Evolutionary conservation across 257 asterid species (phyloP), one percentile per base, ranked within the genome.

Genomic region (Anisodus acutangulus): DNA sequence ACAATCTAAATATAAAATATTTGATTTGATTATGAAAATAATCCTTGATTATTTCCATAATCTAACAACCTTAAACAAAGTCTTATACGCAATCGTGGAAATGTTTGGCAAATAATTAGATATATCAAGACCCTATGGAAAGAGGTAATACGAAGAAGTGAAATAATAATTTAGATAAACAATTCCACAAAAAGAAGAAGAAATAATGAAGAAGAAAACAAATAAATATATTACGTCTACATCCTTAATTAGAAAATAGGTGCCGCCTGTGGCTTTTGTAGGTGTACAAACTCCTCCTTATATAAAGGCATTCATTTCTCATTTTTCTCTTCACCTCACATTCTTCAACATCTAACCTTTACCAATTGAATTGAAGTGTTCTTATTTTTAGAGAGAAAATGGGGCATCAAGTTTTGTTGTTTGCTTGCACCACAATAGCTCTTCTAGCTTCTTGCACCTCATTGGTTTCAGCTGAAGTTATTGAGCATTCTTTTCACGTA

Each of bases 401-500:
- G 78, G 45, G 47, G 22, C 84, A 66, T 43, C 57, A 13, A 5
- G 8, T 81, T 81, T 59, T 81, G n/a, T 66, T 81, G 60, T 63
- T 81, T 47, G 49, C 13, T 47, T 51, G 67, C 66, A 63, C 54
- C 5, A 12, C 26, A 11, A 22, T 82, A 26, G 16, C 41, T 82
- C 39, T 82, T 66, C 11, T 82, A 8, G 47, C 12, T 12, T 76
- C 81, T 78, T 78, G 19, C 45, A 53, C 82, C 58, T 68, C 66
- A 26, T 49, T 62, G 10, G 78, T 43, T 17, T 82, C 79, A 5
- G 79, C 84, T 12, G 55, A 67, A 31, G 84, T 82, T 66, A 54
- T 82, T 17, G 84, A 82, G 67, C 84, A 82, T 82, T 64, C 79
- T 37, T 82, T 82, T 66, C 74, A 66, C 22, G 84, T 82, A 51